Evolutionary conservation across 2,329 filamentous ascomycete genomes (phyloP).

Genomic region (Exophiala dermatitidis): DNA sequence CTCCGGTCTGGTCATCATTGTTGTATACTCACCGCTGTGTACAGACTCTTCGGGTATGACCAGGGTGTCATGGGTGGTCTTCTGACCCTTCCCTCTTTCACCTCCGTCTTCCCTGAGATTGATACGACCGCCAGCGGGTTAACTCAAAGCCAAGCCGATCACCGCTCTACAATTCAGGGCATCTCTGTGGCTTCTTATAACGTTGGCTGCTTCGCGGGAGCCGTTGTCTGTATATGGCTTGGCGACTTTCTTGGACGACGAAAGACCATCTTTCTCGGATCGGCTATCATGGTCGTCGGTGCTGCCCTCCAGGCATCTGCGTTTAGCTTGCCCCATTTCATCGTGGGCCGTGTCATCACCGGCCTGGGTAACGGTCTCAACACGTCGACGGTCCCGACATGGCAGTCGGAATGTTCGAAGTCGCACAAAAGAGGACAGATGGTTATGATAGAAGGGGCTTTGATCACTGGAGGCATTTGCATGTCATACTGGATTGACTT

Average conservation of each 20-base stretch:
- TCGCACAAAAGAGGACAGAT: conserved; percentile 45
- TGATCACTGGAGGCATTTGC: conserved; percentile 28
- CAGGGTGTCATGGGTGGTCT: conserved; percentile 65
- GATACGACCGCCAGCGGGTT: conserved; percentile 35
- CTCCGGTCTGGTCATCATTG: not conserved
- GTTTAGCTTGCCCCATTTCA: conserved; percentile 37
- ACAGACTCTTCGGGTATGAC: conserved; percentile 31
- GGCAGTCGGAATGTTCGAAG: conserved; percentile 43
- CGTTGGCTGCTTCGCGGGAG: conserved; percentile 46
- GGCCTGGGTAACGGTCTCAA: conserved; percentile 32
- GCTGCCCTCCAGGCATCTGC: conserved; percentile 39
- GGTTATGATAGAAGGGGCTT: conserved; percentile 44
- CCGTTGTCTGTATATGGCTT: conserved; percentile 45
- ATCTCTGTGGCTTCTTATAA: conserved; percentile 39
- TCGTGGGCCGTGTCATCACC: conserved; percentile 44
- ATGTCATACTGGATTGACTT: conserved; percentile 36
- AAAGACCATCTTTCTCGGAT: conserved; percentile 36
- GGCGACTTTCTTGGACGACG: conserved; percentile 45
- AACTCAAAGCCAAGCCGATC: conserved; percentile 28
- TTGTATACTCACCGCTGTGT: not conserved
- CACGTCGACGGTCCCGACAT: conserved; percentile 36
- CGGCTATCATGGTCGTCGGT: conserved; percentile 40
- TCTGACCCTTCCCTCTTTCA: conserved; percentile 59
- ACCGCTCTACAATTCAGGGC: conserved; percentile 21
- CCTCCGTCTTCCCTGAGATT: conserved; percentile 43